Evolutionary conservation across 768 basidiomycete genomes (phyloP).

Genomic region (Suillus cothurnatus): DNA sequence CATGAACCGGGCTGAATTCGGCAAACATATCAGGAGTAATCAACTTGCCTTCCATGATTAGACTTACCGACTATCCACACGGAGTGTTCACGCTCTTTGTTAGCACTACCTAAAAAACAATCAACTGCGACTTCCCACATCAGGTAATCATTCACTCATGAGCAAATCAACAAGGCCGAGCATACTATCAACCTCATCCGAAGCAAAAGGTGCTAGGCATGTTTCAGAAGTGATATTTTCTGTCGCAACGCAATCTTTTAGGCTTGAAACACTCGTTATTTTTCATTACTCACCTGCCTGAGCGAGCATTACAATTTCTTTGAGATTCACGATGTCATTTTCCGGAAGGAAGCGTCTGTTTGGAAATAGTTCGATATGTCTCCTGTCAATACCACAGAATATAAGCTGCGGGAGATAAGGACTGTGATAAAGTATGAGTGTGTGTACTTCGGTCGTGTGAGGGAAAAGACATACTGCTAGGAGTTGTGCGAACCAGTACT

Average conservation of each 20-base stretch:
- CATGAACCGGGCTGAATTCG: constrained; percentile 5
- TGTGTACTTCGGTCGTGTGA: background rate
- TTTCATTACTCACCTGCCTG: constrained; percentile 4
- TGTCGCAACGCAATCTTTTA: background rate
- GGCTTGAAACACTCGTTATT: background rate
- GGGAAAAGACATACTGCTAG: background rate
- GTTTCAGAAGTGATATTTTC: constrained; percentile 5
- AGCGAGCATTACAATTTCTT: constrained; percentile 8
- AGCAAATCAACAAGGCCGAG: constrained; percentile 3
- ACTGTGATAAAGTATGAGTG: background rate
- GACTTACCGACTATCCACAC: too few relatives aligned
- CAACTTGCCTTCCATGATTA: background rate
- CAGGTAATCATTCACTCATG: background rate
- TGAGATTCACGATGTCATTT: constrained; percentile 5
- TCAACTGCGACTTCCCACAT: background rate
- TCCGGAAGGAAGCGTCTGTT: constrained; percentile 21
- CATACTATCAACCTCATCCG: constrained; percentile 6
- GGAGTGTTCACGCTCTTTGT: too few relatives aligned
- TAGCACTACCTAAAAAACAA: background rate
- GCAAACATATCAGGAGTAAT: background rate
- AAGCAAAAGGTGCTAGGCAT: constrained; percentile 11
- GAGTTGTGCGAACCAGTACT: background rate
- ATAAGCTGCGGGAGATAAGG: background rate
- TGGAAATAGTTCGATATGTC: background rate
- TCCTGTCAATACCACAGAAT: background rate